These are phyloP conservation scores for Penicillium tannophilum DNA, from an alignment of 495 filamentous ascomycete species.

Conservation along the genomic window DNA sequence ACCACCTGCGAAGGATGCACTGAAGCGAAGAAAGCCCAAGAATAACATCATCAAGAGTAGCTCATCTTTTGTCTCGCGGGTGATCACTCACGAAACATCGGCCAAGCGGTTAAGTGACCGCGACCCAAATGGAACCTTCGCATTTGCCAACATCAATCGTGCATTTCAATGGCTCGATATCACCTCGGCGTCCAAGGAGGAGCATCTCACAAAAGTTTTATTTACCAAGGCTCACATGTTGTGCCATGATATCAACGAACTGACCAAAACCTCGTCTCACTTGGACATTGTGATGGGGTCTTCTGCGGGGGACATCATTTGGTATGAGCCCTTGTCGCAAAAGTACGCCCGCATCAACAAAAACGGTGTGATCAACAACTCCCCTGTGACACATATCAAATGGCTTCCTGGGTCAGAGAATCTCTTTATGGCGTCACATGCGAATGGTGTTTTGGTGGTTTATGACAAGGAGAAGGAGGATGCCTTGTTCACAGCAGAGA, in stretches of 20 bases:
- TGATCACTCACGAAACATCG: conserved; percentile 85
- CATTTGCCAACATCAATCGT: conserved; percentile 92
- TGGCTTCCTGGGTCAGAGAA: conserved; percentile 96
- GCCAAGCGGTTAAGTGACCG: conserved; percentile 78
- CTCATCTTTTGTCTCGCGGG: conserved; percentile 92
- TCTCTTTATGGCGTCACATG: conserved; percentile 88
- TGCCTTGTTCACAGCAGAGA: conserved; percentile 66
- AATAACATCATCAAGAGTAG: conserved; percentile 98
- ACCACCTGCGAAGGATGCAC: conserved; percentile 63
- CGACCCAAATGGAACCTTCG: conserved; percentile 75
- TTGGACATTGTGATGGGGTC: conserved; percentile 95
- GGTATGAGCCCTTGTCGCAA: conserved; percentile 97
- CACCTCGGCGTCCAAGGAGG: conserved; percentile 60
- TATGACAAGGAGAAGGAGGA: conserved; percentile 99
- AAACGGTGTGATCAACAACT: conserved; percentile 86
- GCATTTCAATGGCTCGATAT: conserved; percentile 87
- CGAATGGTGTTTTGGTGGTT: conserved; percentile 89
- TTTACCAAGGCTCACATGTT: conserved; percentile 95
- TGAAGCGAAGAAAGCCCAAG: conserved; percentile 87
- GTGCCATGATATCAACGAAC: conserved; percentile 87
- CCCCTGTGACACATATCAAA: conserved; percentile 80
- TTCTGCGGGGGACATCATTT: conserved; percentile 93
- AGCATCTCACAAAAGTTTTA: conserved; percentile 90
- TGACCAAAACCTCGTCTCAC: conserved; percentile 77
- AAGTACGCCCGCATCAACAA: conserved; percentile 97